Percentiles rank a stretch among this genome's conserved stretches.
phyloP scores from a whole-genome alignment of 108 stramenopile species.

The Hondaea fermentalgiana region DNA sequence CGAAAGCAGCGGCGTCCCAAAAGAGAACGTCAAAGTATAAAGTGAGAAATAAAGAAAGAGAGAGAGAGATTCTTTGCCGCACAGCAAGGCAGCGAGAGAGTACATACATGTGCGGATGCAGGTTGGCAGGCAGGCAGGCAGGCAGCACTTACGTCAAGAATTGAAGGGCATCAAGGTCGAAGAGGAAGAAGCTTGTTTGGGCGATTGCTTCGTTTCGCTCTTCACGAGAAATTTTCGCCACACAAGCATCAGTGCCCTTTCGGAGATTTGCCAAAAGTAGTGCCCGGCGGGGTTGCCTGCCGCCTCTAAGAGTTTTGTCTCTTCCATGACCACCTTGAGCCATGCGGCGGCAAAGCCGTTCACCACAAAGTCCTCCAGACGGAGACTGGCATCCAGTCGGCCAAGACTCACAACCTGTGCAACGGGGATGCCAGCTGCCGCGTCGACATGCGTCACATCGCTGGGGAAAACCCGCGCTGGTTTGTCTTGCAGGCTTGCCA shows the following conservation, averaged over 20 bases:
- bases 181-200: background rate
- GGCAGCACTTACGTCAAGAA: no score
- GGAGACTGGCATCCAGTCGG: background rate
- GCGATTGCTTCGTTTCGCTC: no score
- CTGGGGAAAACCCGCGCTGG: background rate
- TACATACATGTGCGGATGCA: no score
- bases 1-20: no score
- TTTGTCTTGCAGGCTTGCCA: background rate
- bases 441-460: background rate
- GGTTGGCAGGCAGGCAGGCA: no score
- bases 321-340: constrained; percentile 1
- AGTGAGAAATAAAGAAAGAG: background rate
- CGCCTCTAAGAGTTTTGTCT: background rate
- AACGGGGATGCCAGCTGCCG: background rate
- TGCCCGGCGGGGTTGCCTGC: background rate
- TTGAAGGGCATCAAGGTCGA: no score
- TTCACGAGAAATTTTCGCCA: background rate
- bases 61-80: no score
- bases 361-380: background rate
- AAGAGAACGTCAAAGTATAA: background rate
- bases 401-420: background rate
- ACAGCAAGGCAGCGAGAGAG: no score
- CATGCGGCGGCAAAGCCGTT: background rate
- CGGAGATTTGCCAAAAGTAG: background rate
- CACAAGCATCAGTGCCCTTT: background rate